Evolutionary conservation across 1,284 basidiomycete genomes (phyloP).

Genomic region (Ustilago nuda): DNA sequence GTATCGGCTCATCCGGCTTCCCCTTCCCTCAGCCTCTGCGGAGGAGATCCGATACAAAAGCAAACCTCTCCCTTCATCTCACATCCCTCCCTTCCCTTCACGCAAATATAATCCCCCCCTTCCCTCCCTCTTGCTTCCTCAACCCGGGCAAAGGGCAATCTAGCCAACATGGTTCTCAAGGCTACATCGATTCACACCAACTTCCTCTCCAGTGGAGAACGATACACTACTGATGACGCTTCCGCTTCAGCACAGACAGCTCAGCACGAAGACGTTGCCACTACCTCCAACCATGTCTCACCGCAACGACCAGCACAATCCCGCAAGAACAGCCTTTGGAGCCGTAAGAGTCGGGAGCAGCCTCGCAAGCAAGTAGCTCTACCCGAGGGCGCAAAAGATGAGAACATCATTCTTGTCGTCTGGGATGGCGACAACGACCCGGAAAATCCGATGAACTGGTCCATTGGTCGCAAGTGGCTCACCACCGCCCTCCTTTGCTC

Average conservation of each 20-base stretch:
- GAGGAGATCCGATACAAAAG: slow-evolving; percentile 20
- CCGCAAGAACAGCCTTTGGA: slow-evolving; percentile 52
- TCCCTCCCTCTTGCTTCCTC: not conserved
- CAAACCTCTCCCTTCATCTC: not conserved
- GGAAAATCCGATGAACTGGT: slow-evolving; percentile 62
- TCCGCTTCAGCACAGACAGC: slow-evolving; percentile 12
- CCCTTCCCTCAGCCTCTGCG: not conserved
- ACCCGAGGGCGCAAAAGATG: slow-evolving; percentile 38
- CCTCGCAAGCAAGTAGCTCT: slow-evolving; percentile 34
- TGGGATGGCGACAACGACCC: slow-evolving; percentile 60
- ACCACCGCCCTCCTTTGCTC: slow-evolving; percentile 60
- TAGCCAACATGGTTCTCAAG: slow-evolving; percentile 56
- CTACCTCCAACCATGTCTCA: not conserved
- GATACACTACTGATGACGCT: slow-evolving; percentile 50
- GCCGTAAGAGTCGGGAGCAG: slow-evolving; percentile 43
- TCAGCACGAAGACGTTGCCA: slow-evolving; percentile 3
- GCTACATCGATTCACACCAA: slow-evolving; percentile 58
- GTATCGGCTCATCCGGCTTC: slow-evolving; percentile 21
- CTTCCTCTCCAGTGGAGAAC: slow-evolving; percentile 53
- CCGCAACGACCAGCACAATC: slow-evolving; percentile 22
- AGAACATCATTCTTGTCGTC: slow-evolving; percentile 58
- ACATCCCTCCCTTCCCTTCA: not conserved
- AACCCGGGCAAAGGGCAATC: not conserved
- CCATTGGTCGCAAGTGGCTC: slow-evolving; percentile 51
- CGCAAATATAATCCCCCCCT: not conserved